Evolutionary conservation across 148 eudicot species (phyloP).

Genomic region (Beta vulgaris): DNA sequence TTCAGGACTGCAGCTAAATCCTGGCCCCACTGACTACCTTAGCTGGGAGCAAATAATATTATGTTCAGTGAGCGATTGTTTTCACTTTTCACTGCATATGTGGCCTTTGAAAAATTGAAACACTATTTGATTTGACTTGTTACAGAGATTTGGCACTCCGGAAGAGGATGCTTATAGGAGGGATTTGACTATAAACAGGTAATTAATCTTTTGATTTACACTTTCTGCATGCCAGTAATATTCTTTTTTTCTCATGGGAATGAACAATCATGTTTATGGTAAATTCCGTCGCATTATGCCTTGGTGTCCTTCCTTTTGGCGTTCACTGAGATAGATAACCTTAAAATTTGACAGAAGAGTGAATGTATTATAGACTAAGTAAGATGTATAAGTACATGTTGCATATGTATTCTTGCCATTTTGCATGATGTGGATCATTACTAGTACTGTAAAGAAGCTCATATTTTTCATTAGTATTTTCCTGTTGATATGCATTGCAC

Average conservation of each 20-base stretch:
- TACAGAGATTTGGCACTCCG: constrained; percentile 91
- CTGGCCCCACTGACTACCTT: not conserved
- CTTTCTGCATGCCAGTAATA: not conserved
- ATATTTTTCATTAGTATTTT: not conserved
- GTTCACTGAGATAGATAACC: not conserved
- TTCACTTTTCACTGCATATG: not conserved
- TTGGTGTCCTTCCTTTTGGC: not conserved
- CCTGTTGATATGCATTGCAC: not conserved
- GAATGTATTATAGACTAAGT: not conserved
- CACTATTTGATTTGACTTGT: constrained; percentile 8
- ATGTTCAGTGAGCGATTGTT: not conserved
- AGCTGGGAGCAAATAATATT: not conserved
- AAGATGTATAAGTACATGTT: not conserved
- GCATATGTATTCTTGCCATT: not conserved
- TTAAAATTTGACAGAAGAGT: not conserved
- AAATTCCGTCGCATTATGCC: not conserved
- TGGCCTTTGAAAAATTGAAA: not conserved
- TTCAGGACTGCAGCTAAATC: not conserved
- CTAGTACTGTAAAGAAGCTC: not conserved
- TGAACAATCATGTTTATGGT: not conserved
- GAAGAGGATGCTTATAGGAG: constrained; percentile 94
- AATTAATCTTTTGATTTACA: constrained; percentile 3
- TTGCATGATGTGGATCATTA: not conserved
- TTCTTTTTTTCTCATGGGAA: no score
- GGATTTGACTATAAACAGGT: constrained; percentile 98